Evolutionary conservation across 2,329 filamentous ascomycete species (phyloP).

Genomic region (Chalara sp.): DNA sequence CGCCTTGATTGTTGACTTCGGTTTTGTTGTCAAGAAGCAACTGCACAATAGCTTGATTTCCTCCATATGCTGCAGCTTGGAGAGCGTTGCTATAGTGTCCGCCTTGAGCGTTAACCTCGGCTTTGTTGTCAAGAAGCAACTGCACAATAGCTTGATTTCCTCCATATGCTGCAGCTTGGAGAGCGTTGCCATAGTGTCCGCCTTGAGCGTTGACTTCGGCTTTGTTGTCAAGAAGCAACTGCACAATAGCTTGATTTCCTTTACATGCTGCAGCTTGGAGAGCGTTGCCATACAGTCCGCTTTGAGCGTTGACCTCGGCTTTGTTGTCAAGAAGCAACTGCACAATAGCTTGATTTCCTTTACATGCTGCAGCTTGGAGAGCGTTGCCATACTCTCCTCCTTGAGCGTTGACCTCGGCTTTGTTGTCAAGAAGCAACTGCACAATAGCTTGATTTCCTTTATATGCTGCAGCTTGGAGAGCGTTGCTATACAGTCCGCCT

Average conservation of each 20-base stretch:
- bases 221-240: conserved; percentile 2
- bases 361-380: conserved; percentile 15
- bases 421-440: conserved; percentile 7
- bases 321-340: conserved; percentile 12
- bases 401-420: conserved; percentile 18
- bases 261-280: conserved; percentile 4
- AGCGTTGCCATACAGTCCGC: conserved; percentile 9
- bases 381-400: conserved; percentile 16
- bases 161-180: conserved; percentile 1
- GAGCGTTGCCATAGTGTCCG: conserved; percentile 1
- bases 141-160: conserved; percentile 5
- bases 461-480: conserved; percentile 8
- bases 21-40: conserved; percentile 10
- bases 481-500: neutral
- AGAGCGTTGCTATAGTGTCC: no score
- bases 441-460: conserved; percentile 5
- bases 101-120: neutral
- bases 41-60: neutral
- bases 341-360: conserved; percentile 8
- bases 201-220: conserved; percentile 11
- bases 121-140: conserved; percentile 5
- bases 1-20: conserved; percentile 10
- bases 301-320: conserved; percentile 12
- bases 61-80: no score
- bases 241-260: conserved; percentile 3